Evolutionary conservation across 208 protist genomes (phyloP).

Genomic region (Acanthamoeba quina): DNA sequence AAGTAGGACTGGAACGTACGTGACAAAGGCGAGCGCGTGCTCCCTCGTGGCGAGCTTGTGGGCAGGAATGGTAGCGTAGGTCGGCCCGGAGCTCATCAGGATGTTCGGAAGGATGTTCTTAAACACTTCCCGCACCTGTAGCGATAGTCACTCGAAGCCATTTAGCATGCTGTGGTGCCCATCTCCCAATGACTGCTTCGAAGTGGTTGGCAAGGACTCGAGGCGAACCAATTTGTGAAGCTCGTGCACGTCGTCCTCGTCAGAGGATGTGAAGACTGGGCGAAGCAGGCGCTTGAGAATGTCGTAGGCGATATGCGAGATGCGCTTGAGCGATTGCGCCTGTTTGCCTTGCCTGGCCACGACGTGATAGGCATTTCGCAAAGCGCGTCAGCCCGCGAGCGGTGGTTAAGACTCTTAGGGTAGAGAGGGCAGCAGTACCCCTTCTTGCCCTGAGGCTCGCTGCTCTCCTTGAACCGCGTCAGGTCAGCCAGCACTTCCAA

Average conservation of each 20-base stretch:
- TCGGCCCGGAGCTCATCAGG: constrained; percentile 17
- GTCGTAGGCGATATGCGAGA: constrained; percentile 38
- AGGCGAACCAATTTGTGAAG: constrained; percentile 25
- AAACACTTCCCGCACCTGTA: constrained; percentile 37
- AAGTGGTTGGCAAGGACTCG: neutral
- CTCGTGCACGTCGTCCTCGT: constrained; percentile 41
- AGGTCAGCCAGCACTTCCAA: constrained; percentile 67
- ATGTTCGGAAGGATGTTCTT: constrained; percentile 71
- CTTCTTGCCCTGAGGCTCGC: neutral
- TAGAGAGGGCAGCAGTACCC: neutral
- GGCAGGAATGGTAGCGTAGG: neutral
- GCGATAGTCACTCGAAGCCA: too few relatives aligned
- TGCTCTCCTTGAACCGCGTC: constrained; percentile 59
- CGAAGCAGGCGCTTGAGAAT: constrained; percentile 22
- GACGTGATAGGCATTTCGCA: neutral
- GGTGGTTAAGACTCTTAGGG: neutral
- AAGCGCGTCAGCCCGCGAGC: neutral
- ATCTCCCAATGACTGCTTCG: neutral
- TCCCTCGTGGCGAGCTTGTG: constrained; percentile 64
- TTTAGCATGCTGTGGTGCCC: too few relatives aligned
- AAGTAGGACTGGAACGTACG: neutral
- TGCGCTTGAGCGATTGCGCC: neutral
- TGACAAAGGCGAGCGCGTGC: constrained; percentile 36
- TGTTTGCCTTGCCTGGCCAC: neutral
- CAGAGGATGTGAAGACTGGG: constrained; percentile 36